Evolutionary conservation across 352 stramenopile species (phyloP).

Genomic region (Globisporangium splendens): DNA sequence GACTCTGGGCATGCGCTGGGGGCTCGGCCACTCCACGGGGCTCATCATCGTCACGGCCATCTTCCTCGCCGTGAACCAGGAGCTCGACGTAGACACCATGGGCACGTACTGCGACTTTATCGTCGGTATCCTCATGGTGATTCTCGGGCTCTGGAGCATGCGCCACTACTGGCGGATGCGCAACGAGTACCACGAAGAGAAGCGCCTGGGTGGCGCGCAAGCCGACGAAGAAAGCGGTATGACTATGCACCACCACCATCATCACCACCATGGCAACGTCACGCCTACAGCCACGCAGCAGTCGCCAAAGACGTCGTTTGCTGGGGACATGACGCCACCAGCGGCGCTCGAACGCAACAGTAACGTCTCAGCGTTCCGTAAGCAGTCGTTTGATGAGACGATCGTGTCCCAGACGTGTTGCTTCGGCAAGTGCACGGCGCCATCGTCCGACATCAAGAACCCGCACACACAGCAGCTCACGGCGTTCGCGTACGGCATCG

Average conservation of each 20-base stretch:
- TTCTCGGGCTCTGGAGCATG: slow-evolving; percentile 36
- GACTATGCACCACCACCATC: neutral
- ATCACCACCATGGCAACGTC: neutral
- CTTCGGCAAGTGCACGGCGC: slow-evolving; percentile 31
- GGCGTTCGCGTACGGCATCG: slow-evolving; percentile 62
- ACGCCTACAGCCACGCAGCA: slow-evolving; percentile 9
- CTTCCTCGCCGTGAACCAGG: slow-evolving; percentile 49
- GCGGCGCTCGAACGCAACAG: slow-evolving; percentile 4
- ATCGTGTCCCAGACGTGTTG: slow-evolving; percentile 35
- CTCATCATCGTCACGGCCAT: slow-evolving; percentile 65
- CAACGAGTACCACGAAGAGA: slow-evolving; percentile 28
- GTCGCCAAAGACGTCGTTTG: neutral
- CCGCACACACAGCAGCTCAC: slow-evolving; percentile 40
- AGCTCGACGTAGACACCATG: slow-evolving; percentile 35
- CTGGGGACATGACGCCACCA: neutral
- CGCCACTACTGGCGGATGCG: slow-evolving; percentile 38
- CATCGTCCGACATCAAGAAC: slow-evolving; percentile 47
- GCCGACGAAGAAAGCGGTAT: neutral
- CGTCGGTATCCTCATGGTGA: slow-evolving; percentile 60
- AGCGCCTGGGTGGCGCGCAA: slow-evolving; percentile 2
- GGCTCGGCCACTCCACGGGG: slow-evolving; percentile 72
- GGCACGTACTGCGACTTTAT: slow-evolving; percentile 52
- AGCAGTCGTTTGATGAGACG: slow-evolving; percentile 29
- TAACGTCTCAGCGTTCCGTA: slow-evolving; percentile 9
- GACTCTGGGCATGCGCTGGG: slow-evolving; percentile 83